Evolutionary conservation across 352 stramenopile species (phyloP).

Genomic region (Pseudoperonospora humuli): DNA sequence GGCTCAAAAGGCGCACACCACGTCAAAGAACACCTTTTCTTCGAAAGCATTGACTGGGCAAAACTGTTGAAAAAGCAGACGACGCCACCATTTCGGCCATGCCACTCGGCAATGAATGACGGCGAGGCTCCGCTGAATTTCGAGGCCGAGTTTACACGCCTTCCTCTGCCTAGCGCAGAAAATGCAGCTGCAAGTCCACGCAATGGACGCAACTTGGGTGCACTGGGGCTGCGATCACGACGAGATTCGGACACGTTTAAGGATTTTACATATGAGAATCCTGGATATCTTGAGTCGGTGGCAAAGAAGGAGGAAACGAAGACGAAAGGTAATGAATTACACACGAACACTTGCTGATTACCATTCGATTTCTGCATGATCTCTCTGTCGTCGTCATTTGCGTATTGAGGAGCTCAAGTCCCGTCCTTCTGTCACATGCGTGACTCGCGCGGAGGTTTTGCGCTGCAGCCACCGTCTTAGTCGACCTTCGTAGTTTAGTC

Average conservation of each 20-base stretch:
- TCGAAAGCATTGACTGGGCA: constrained; percentile 69
- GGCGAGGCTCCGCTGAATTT: constrained; percentile 78
- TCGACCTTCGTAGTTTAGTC: no score
- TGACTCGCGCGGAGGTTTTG: no score
- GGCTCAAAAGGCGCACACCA: constrained; percentile 58
- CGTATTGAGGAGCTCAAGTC: no score
- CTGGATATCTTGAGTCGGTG: constrained; percentile 51
- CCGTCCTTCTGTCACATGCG: no score
- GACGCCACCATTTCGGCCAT: constrained; percentile 64
- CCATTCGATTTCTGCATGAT: no score
- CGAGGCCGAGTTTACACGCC: constrained; percentile 75
- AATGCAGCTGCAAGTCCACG: constrained; percentile 16
- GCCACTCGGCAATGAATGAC: constrained; percentile 59
- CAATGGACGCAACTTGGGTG: constrained; percentile 5
- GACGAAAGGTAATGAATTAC: constrained; percentile 1
- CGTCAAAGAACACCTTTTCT: constrained; percentile 74
- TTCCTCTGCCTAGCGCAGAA: constrained; percentile 75
- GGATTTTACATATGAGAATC: constrained; percentile 74
- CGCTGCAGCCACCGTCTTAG: no score
- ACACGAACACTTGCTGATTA: no score
- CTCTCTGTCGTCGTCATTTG: no score
- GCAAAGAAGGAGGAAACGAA: constrained; percentile 24
- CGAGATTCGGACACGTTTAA: constrained; percentile 74
- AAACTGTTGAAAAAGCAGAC: constrained; percentile 53
- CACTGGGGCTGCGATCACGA: constrained; percentile 19